Percentiles rank a stretch among this genome's conserved stretches.
These are phyloP conservation scores for Teunomyces funiuensis DNA, from an alignment of 805 yeast species.

Conservation along the genomic window DNA sequence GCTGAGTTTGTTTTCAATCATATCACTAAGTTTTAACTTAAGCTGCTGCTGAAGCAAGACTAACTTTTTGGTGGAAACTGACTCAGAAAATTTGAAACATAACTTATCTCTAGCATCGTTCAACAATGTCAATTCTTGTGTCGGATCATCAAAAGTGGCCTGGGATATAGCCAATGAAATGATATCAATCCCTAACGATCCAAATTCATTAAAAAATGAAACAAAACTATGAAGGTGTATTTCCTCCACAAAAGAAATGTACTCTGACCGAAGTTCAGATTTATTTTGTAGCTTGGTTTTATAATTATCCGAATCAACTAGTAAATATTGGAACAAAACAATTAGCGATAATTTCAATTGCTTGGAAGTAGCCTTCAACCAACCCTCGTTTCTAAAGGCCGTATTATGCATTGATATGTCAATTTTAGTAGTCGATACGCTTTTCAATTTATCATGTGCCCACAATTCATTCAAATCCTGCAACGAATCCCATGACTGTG, in stretches of 20 bases:
- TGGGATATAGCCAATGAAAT: constrained; percentile 22
- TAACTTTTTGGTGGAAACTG: not conserved
- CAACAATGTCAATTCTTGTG: constrained; percentile 7
- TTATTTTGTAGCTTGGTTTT: constrained; percentile 24
- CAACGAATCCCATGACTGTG: not conserved
- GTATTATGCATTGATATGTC: constrained; percentile 6
- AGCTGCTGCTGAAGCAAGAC: constrained; percentile 15
- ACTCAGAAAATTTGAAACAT: not conserved
- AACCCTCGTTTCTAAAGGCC: constrained; percentile 21
- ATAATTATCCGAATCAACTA: constrained; percentile 19
- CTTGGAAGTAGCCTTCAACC: constrained; percentile 39
- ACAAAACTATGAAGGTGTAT: constrained; percentile 27
- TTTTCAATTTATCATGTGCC: not conserved
- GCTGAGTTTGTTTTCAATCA: constrained; percentile 26
- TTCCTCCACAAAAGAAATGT: constrained; percentile 22
- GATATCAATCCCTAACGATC: constrained; percentile 31
- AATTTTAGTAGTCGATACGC: not conserved
- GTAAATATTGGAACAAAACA: constrained; percentile 29
- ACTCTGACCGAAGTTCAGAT: constrained; percentile 18
- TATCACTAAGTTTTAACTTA: constrained; percentile 23
- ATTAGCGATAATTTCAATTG: constrained; percentile 36
- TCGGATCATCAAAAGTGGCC: constrained; percentile 4
- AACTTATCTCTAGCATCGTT: not conserved
- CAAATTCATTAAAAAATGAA: constrained; percentile 31
- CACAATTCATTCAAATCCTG: not conserved